Evolutionary conservation across 352 stramenopile genomes (phyloP).

Genomic region (Globisporangium nunn): DNA sequence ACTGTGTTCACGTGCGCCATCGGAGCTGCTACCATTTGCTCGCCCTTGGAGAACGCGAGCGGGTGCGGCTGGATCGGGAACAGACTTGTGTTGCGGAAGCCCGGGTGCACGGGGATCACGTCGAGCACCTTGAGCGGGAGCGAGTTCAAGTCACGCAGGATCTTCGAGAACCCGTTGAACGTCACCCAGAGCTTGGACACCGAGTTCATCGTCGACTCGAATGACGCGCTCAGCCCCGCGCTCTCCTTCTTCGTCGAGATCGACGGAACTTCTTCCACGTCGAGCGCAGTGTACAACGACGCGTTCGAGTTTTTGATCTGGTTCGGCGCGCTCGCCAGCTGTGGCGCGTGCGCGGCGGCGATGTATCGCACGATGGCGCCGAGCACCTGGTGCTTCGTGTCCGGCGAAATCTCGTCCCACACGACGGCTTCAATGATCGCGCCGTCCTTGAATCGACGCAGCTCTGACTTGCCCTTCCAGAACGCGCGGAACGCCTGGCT

Average conservation of each 20-base stretch:
- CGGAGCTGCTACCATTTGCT: slow-evolving; percentile 42
- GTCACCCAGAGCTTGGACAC: slow-evolving; percentile 70
- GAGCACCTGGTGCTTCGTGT: slow-evolving; percentile 65
- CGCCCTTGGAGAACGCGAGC: slow-evolving; percentile 71
- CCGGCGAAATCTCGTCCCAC: slow-evolving; percentile 70
- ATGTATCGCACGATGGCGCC: slow-evolving; percentile 79
- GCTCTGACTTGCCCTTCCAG: slow-evolving; percentile 83
- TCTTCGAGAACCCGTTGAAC: slow-evolving; percentile 79
- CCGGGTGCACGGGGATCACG: slow-evolving; percentile 66
- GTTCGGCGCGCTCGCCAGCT: slow-evolving; percentile 25
- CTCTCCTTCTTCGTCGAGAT: slow-evolving; percentile 32
- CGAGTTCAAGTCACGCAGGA: slow-evolving; percentile 64
- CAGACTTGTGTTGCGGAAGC: slow-evolving; percentile 84
- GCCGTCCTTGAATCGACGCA: slow-evolving; percentile 88
- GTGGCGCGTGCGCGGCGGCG: slow-evolving; percentile 48
- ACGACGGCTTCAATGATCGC: slow-evolving; percentile 87
- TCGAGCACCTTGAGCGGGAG: slow-evolving; percentile 84
- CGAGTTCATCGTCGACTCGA: slow-evolving; percentile 72
- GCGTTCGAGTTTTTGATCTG: slow-evolving; percentile 75
- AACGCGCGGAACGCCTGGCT: slow-evolving; percentile 80
- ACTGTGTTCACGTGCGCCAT: slow-evolving; percentile 68
- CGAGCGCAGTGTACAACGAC: slow-evolving; percentile 57
- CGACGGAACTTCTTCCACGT: slow-evolving; percentile 40
- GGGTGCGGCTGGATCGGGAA: slow-evolving; percentile 80
- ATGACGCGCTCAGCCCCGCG: slow-evolving; percentile 32